Percentiles rank a stretch among this genome's conserved stretches.
These are phyloP conservation scores for Colletotrichum gloeosporioides DNA, from an alignment of 2,329 filamentous ascomycete genomes.

Conservation along the genomic window DNA sequence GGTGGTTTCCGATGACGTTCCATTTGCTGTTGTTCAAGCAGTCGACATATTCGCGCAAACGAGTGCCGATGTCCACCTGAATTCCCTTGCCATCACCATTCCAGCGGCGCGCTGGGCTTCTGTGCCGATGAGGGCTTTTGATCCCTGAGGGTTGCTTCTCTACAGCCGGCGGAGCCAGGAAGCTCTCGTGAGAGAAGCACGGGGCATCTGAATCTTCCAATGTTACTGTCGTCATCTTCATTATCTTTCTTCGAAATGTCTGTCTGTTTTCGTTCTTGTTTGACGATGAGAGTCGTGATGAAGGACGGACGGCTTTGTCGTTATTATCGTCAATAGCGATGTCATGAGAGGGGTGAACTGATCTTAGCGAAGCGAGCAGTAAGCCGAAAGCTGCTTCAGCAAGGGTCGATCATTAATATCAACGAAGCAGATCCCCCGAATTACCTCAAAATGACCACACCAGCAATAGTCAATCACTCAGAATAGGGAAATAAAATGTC, in stretches of 20 bases:
- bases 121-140: background rate
- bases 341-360: background rate
- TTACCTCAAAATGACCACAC: slow-evolving; percentile 5
- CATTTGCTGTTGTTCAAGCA: slow-evolving; percentile 14
- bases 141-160: background rate
- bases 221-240: slow-evolving; percentile 3
- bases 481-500: background rate
- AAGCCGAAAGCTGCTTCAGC: background rate
- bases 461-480: background rate
- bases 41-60: slow-evolving; percentile 17
- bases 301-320: background rate
- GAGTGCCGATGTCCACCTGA: slow-evolving; percentile 14
- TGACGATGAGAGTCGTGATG: background rate
- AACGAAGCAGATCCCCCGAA: background rate
- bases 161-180: background rate
- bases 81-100: slow-evolving; percentile 17
- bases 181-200: slow-evolving; percentile 14
- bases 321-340: background rate
- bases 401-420: background rate
- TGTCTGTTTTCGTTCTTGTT: background rate
- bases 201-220: slow-evolving; percentile 12
- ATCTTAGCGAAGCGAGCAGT: background rate
- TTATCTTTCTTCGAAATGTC: background rate
- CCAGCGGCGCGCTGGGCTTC: background rate
- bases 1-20: slow-evolving; percentile 11